Evolutionary conservation across 2,329 filamentous ascomycete genomes (phyloP), one percentile per base, ranked within the genome.

Genomic region (Epichloe elymi): DNA sequence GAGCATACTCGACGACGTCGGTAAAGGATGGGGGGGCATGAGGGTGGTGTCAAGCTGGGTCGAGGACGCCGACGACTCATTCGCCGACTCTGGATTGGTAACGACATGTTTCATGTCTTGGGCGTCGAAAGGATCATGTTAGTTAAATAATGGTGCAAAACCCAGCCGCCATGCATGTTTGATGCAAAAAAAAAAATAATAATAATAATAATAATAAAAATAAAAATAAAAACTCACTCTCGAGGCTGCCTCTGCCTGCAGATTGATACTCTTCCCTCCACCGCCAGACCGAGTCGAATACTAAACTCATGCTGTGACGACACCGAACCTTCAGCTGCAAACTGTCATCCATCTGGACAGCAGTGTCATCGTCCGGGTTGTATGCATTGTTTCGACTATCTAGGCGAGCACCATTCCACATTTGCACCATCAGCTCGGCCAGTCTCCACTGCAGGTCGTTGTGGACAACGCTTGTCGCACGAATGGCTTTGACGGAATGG

Each of bases 261-360:
- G 83, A 78, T 64, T 86, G 83, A 59, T 80, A 88, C 63, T 90
- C 85, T 63, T 88, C 84, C 58, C 87, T 78, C 86, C 86, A 93
- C 55, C 86, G 78, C 86, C 86, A 91, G 48, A 89, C 86, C 12
- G 84, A 87, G 67, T 93, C 86, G 60, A 87, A 91, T 2, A 93
- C 82, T 14, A 90, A 76, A 64, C 85, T 89, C 82, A 91, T 88
- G 65, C 86, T 90, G 73, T 88, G 87, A 23, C 86, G 76, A 59
- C 85, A 89, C 47, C 86, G 79, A n/a, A 91, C 85, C 62, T 88
- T 88, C 46, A 93, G 75, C 63, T 89, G 84, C 42, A 91, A 70
- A 54, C 77, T 85, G 58, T 87, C 83, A 59, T 89, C 85, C 41
- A 84, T 72, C 38, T 73, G 66, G 42, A 72, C 68, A 17, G 75